Conservation (phyloP, 2,329 filamentous ascomycete genomes). For the Penicillium crustosum region DNA sequence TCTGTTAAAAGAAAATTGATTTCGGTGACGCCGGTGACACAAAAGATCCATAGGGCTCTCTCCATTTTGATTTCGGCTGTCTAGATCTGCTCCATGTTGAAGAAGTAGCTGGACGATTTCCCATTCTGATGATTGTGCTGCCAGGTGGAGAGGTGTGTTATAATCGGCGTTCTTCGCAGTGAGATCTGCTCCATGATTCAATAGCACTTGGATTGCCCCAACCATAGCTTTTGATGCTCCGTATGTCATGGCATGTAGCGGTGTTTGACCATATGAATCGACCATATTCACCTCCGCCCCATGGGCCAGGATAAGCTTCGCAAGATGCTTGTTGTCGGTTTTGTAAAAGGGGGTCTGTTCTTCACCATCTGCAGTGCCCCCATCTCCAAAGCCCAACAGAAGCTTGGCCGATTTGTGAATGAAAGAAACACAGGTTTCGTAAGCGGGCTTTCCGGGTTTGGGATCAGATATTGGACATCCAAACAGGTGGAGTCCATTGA, state of each 20-base stretch:
- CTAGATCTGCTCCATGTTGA: background rate
- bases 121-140: background rate
- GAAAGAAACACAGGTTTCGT: background rate
- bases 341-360: background rate
- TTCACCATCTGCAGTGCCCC: background rate
- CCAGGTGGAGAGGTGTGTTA: background rate
- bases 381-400: background rate
- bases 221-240: background rate
- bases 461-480: background rate
- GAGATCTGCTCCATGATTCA: background rate
- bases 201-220: background rate
- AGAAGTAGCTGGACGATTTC: background rate
- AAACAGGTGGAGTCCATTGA: too few species aligned
- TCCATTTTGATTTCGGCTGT: background rate
- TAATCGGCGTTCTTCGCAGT: background rate
- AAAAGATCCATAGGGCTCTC: background rate
- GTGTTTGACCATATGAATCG: background rate
- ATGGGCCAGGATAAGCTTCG: background rate
- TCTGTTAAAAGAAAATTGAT: background rate
- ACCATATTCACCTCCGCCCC: background rate
- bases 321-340: background rate
- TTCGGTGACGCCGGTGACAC: background rate
- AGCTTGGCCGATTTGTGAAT: background rate
- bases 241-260: background rate
- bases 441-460: background rate